Base-by-base conservation (phyloP, 495 filamentous ascomycete genomes). In the Penicillium cinerascens region DNA sequence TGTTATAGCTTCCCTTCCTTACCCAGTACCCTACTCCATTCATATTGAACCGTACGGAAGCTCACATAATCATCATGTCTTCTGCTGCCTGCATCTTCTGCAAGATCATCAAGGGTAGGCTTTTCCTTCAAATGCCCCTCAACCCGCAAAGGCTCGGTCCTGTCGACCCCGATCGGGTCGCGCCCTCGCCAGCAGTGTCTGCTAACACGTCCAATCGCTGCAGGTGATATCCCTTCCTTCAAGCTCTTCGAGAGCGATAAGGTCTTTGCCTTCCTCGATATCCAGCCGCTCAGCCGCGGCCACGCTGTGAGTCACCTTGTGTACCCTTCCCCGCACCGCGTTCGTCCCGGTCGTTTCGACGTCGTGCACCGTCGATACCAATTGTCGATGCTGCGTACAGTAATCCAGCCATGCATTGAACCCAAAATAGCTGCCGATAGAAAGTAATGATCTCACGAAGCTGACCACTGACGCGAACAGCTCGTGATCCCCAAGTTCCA, bases 401-500 rank as follows among this genome's bases (percentile, higher is more conserved):
- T 4, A 33, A 13, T 11, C 29, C 9, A 33, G 10, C 10, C 11
- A 33, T 33, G 2, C 26, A 29, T 9, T 9, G 29, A 13, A 10
- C 29, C 10, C 13, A 1, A 33, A 15, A 20, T 17, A n/a, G n/a
- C n/a, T 22, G 0, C 17, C 4, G 29, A 1, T 11, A 3, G 2
- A 35, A 2, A 26, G 35, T n/a, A 11, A 26, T 18, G 21, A 29
- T 16, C 11, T 3, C 10, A 37, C 47, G 39, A 42, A 45, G 25
- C 56, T 59, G 45, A 54, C 51, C 42, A 5, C 1, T 7, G 15
- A 39, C 25, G 6, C 48, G 41, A 42, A 63, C 42, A 95, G 92
- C 89, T 98, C 66, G 85, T 99, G 38, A 96, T 99, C 65, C 93
- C 93, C 51, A 99, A 97, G 77, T 80, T 80, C 75, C 93, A 99